These are phyloP conservation scores for Extremus antarcticus DNA, from an alignment of 495 filamentous ascomycete species.

Conservation along the genomic window DNA sequence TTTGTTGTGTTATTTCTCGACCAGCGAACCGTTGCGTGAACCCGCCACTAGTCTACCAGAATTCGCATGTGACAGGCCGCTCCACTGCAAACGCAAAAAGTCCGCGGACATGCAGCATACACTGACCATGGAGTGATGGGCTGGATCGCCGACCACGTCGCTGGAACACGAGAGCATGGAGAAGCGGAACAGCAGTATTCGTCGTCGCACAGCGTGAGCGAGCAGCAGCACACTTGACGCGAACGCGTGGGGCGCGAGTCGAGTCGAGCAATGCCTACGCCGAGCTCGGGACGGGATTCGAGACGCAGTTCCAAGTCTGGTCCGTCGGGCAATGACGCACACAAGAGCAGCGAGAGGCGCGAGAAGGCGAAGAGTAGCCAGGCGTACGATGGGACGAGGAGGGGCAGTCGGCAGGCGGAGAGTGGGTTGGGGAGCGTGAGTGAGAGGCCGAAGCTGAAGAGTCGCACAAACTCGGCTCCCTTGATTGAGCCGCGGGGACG, in stretches of 20 bases:
- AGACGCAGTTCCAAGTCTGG: conserved; percentile 10
- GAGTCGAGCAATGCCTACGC: not conserved
- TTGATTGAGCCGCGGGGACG: conserved; percentile 9
- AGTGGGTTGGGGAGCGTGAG: conserved; percentile 1
- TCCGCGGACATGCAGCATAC: not conserved
- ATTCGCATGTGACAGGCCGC: not conserved
- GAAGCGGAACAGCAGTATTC: not conserved
- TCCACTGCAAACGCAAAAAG: not conserved
- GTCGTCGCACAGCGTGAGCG: not conserved
- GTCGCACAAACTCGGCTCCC: conserved; percentile 20
- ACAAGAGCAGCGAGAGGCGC: conserved; percentile 2
- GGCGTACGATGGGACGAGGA: conserved; percentile 1
- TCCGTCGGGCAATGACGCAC: conserved; percentile 5
- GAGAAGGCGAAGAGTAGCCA: conserved; percentile 18
- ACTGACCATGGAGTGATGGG: not conserved
- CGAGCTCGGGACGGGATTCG: not conserved
- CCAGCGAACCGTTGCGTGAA: not conserved
- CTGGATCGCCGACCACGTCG: not conserved
- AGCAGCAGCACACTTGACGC: not conserved
- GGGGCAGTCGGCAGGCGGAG: conserved; percentile 10
- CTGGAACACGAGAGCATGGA: not conserved
- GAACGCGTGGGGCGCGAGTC: not conserved
- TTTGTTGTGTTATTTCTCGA: not conserved
- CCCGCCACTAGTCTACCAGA: too few species aligned
- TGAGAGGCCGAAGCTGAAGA: conserved; percentile 16